These are phyloP conservation scores for Naganishia liquefaciens DNA, from an alignment of 1,284 basidiomycete genomes.

Conservation along the genomic window DNA sequence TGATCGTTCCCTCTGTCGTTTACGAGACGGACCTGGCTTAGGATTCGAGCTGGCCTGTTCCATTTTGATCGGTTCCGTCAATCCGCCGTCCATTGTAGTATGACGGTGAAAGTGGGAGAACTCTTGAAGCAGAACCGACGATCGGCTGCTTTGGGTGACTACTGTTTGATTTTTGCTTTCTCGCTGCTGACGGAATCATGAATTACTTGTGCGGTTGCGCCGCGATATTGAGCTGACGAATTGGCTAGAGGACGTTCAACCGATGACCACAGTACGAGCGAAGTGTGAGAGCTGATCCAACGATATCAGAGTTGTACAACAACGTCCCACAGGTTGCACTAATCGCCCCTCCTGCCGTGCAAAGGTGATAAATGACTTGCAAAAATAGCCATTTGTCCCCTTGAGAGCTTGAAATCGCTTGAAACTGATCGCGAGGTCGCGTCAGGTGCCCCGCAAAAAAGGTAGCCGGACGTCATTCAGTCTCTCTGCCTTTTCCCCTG, in stretches of 20 bases:
- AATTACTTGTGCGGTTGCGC: neutral
- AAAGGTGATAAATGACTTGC: constrained; percentile 7
- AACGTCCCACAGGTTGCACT: neutral
- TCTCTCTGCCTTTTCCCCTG: neutral
- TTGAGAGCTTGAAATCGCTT: neutral
- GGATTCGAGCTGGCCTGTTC: neutral
- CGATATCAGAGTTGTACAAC: neutral
- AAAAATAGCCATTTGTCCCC: neutral
- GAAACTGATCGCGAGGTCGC: neutral
- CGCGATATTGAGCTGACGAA: neutral
- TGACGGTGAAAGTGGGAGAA: too few species aligned
- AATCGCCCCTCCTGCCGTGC: neutral
- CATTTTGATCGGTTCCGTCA: neutral
- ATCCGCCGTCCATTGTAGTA: neutral
- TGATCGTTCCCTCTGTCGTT: constrained; percentile 20
- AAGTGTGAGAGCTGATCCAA: neutral
- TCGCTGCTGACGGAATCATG: constrained; percentile 12
- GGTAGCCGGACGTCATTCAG: constrained; percentile 3
- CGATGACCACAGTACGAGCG: neutral
- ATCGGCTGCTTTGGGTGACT: too few species aligned
- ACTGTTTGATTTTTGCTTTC: neutral
- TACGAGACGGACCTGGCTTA: constrained; percentile 9
- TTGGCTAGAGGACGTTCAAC: neutral
- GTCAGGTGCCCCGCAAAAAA: constrained; percentile 14
- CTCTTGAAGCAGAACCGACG: too few species aligned